phyloP scores from a whole-genome alignment of 345 rosid genomes.

The Stellera chamaejasme region DNA sequence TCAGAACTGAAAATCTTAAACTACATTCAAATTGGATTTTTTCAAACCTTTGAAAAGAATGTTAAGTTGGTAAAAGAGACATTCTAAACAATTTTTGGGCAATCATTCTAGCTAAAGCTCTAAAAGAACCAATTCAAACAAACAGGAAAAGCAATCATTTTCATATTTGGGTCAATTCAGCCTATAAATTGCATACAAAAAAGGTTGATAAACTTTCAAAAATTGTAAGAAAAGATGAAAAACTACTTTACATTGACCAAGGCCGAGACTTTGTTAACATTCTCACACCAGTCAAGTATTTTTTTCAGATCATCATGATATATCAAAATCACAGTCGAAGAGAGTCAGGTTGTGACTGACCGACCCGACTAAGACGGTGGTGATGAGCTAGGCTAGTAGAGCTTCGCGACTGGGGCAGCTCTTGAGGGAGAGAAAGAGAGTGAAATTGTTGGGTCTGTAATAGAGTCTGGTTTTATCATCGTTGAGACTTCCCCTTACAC shows the following conservation, averaged over 20 bases:
- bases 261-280: slow-evolving; percentile 61
- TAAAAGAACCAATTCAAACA: too few relatives aligned
- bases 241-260: slow-evolving; percentile 69
- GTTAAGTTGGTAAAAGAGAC: too few relatives aligned
- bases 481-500: slow-evolving; percentile 71
- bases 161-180: too few relatives aligned
- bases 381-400: slow-evolving; percentile 32
- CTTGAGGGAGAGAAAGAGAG: slow-evolving; percentile 67
- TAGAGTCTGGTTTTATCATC: slow-evolving; percentile 75
- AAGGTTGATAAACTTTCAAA: too few relatives aligned
- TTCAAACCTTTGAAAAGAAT: too few relatives aligned
- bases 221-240: too few relatives aligned
- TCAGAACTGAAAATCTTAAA: too few relatives aligned
- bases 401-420: slow-evolving; percentile 22
- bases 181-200: not conserved
- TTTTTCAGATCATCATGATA: slow-evolving; percentile 68
- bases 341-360: slow-evolving; percentile 42
- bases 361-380: slow-evolving; percentile 29
- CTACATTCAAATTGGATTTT: too few relatives aligned
- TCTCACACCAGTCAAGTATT: slow-evolving; percentile 67
- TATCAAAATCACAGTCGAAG: slow-evolving; percentile 79
- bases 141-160: too few relatives aligned
- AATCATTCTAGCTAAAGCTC: too few relatives aligned
- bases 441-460: slow-evolving; percentile 42
- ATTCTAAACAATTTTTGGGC: too few relatives aligned